Conservation (phyloP, 306 rosid species). For the Calophaca sinica region DNA sequence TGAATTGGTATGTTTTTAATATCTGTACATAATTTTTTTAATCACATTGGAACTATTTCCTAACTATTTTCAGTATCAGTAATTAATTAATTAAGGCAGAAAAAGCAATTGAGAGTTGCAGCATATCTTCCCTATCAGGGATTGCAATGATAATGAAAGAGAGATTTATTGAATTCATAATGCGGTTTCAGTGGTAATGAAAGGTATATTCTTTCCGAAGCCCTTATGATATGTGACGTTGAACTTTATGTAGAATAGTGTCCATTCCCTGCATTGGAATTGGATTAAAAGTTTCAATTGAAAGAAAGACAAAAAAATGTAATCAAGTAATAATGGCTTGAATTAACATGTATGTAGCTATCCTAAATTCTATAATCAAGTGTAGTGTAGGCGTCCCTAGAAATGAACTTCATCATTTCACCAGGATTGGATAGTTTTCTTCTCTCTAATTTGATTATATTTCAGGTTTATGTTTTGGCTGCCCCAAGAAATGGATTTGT, state of each 20-base stretch:
- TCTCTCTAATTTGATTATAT: constrained; percentile 22
- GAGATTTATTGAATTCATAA: background rate
- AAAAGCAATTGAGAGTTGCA: background rate
- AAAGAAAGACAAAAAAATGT: no score
- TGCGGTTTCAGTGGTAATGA: background rate
- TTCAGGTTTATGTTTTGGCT: constrained; percentile 64
- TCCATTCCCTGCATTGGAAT: no score
- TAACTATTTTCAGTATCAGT: background rate
- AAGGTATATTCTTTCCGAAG: background rate
- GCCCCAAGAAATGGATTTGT: constrained; percentile 48
- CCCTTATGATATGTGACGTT: no score
- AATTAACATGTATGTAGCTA: no score
- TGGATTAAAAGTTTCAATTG: no score
- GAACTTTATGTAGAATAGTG: no score
- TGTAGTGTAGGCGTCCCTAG: background rate
- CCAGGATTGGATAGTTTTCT: background rate
- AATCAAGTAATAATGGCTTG: no score
- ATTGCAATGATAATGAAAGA: background rate
- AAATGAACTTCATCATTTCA: background rate
- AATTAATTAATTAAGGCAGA: background rate
- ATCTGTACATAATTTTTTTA: background rate
- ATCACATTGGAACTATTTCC: background rate
- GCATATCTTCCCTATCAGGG: background rate
- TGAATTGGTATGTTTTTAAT: constrained; percentile 50
- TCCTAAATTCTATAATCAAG: background rate